Base-by-base conservation (phyloP, 108 stramenopile genomes). In the Discostella pseudostelligera region DNA sequence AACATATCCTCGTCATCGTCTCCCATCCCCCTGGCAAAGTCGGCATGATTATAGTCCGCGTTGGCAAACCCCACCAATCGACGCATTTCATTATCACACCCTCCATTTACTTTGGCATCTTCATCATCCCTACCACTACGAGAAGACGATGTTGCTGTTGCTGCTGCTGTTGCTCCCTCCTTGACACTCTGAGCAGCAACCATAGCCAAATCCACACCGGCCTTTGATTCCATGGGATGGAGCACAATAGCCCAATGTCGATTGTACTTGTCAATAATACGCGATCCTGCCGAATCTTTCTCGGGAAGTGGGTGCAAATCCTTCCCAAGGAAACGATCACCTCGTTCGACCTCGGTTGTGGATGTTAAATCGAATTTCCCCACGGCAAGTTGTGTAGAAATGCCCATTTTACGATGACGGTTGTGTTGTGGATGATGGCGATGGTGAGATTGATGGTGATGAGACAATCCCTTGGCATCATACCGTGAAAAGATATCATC, bases 361-460 rank as follows among this genome's bases (percentile, higher is more conserved):
- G 85, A 74, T n/a, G 88, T 85, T 26, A 94, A 56, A 65, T 94
- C 93, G 62, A 94, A 94, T 72, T 94, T 89, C 2, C 93, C 93
- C 2, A 84, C 67, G 0, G 89, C 93, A 40, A 94, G 55, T 7
- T 84, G 76, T 8, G 83, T 75, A 32, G 32, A n/a, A n/a, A n/a
- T 26, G 81, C 84, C 83, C 53, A 39, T 17, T 3, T 35, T 35
- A 1, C 32, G 32, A n/a, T 54, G 53, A 24, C 56, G 62, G 46
- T 39, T 20, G 17, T 4, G 35, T 19, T 44, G 35, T 32, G 57
- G 36, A 25, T 60, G 42, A 35, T 57, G 59, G 16, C 25, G 56
- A 47, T 35, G 54, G 22, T 26, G 22, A 69, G 57, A 14, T 44
- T 74, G 80, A 69, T 59, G 46, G 12, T 25, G 69, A 49, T 39